Base-by-base conservation (phyloP, 768 basidiomycete species). In the Boletus rubropictus region DNA sequence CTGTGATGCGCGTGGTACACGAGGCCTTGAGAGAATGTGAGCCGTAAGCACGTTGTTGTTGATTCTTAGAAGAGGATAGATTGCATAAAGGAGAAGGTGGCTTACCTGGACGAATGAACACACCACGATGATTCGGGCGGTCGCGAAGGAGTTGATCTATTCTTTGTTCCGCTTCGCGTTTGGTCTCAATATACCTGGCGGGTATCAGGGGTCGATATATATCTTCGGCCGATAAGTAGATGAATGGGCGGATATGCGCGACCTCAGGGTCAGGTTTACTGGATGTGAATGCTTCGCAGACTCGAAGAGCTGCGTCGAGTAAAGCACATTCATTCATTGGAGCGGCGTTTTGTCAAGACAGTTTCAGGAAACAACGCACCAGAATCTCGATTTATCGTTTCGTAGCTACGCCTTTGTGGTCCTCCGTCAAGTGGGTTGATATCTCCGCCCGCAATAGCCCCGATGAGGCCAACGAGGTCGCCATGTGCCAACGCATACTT, bases 1-100 rank as follows among this genome's bases (percentile, higher is more conserved):
- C 93, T 83, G 55, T 84, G 74, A 66, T 96, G 92, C 8, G 95
- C 87, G 62, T 98, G 95, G 69, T 98, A 98, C 56, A 99, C 91
- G 44, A 99, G 73, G 53, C 94, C 96, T 92, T 63, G 42, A 29
- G 38, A 44, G 40, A 24, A 34, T 27, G 49, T 28, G 46, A 38
- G 35, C 39, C 33, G 39, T 37, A 47, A 51, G 51, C 51, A 52
- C 49, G 54, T 49, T 51, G 37, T 49, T 51, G 37, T 50, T 42
- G 21, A 27, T 14, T 46, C 12, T 24, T 24, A 50, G 47, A 45
- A 45, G 49, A 44, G 44, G 48, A 49, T 47, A 42, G 28, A 56
- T 50, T 46, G 43, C 25, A 29, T 24, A 44, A 42, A 9, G 15
- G 20, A 42, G 29, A 42, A 42, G 41, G 18, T 8, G 21, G 70